These are phyloP conservation scores for Halenospora varia DNA, from an alignment of 495 filamentous ascomycete genomes.

Conservation along the genomic window DNA sequence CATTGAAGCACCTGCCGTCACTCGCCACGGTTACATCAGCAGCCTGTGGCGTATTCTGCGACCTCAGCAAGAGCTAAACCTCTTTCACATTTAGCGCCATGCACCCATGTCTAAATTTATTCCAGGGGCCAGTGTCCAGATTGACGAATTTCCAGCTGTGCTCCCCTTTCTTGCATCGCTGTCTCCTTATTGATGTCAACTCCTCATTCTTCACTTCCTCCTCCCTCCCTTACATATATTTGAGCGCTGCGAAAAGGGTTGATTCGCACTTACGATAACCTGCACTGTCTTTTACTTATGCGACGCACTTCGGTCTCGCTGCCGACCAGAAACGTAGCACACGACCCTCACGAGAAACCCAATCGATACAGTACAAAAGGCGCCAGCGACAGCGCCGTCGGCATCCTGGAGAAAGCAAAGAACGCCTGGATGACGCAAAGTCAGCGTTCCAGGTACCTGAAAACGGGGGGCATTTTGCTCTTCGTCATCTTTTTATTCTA, in stretches of 20 bases:
- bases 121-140: neutral
- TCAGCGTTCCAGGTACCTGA: constrained; percentile 73
- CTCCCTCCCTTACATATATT: neutral
- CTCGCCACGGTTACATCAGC: too few relatives aligned
- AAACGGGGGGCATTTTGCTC: constrained; percentile 74
- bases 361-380: constrained; percentile 41
- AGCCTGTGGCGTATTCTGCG: too few relatives aligned
- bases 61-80: too few relatives aligned
- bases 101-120: too few relatives aligned
- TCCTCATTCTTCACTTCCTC: neutral
- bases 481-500: constrained; percentile 72
- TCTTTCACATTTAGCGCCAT: too few relatives aligned
- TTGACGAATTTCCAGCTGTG: neutral
- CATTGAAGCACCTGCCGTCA: neutral
- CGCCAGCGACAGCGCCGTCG: constrained; percentile 31
- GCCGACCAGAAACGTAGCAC: constrained; percentile 51
- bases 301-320: constrained; percentile 55
- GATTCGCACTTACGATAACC: neutral
- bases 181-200: neutral
- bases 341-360: constrained; percentile 56
- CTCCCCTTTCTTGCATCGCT: neutral
- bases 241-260: too few relatives aligned
- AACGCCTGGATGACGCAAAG: constrained; percentile 62
- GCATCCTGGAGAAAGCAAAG: constrained; percentile 45
- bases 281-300: constrained; percentile 34